A percentile compares a stretch with the other conserved stretches of the same genome.
These are phyloP conservation scores for Fusarium citri DNA, from an alignment of 2,329 filamentous ascomycete species.

Conservation along the genomic window DNA sequence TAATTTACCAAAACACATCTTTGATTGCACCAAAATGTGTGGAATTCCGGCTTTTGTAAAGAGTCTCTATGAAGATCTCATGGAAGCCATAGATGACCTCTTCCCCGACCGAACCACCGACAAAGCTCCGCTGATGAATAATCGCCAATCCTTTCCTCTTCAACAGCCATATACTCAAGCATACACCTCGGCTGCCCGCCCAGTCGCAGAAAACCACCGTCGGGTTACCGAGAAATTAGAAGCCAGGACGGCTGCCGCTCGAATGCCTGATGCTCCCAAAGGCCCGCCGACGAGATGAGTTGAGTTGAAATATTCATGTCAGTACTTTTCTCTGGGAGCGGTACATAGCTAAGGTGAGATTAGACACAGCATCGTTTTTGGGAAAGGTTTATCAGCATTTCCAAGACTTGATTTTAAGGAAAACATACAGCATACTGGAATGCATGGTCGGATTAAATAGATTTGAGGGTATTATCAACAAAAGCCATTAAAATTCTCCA, in stretches of 20 bases:
- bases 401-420: accelerated
- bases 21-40: not conserved
- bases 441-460: not conserved
- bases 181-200: conserved; percentile 7
- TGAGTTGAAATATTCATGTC: not conserved
- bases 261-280: conserved; percentile 17
- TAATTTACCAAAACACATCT: not conserved
- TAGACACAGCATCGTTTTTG: too few relatives aligned
- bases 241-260: not conserved
- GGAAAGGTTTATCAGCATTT: not conserved
- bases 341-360: not conserved
- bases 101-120: conserved; percentile 12
- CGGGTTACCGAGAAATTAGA: not conserved
- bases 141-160: conserved; percentile 6
- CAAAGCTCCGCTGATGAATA: conserved; percentile 7
- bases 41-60: conserved; percentile 10
- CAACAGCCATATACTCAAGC: conserved; percentile 4
- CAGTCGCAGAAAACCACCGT: not conserved
- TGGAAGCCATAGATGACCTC: conserved; percentile 27
- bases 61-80: conserved; percentile 11
- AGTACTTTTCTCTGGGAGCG: not conserved
- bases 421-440: not conserved
- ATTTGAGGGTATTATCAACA: not conserved
- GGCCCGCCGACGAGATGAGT: conserved; percentile 1
- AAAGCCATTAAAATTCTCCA: not conserved